phyloP scores from a whole-genome alignment of 371 early-diverging fungal genomes.

The Dichotomocladium elegans region DNA sequence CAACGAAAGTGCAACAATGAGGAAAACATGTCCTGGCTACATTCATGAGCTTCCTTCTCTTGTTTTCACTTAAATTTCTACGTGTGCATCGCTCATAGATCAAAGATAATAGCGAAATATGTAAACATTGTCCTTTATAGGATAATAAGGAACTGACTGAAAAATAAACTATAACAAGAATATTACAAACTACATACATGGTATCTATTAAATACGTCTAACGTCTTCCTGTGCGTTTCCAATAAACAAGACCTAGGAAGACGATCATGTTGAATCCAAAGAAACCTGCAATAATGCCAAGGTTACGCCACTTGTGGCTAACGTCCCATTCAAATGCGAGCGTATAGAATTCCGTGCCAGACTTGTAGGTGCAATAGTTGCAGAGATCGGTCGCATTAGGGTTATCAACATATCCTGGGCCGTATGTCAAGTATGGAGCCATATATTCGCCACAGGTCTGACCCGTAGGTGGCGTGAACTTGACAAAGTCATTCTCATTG shows the following conservation, averaged over 20 bases:
- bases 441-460: constrained; percentile 56
- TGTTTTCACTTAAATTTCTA: too few species aligned
- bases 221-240: constrained; percentile 20
- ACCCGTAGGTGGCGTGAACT: constrained; percentile 49
- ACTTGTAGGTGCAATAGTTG: constrained; percentile 53
- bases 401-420: constrained; percentile 52
- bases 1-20: too few species aligned
- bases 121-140: too few species aligned
- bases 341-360: constrained; percentile 48
- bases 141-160: too few species aligned
- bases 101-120: too few species aligned
- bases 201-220: constrained; percentile 1
- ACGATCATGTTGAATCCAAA: constrained; percentile 44
- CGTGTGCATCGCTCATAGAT: too few species aligned
- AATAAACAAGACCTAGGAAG: constrained; percentile 24
- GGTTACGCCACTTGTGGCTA: constrained; percentile 61
- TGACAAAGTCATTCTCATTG: constrained; percentile 33
- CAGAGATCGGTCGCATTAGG: constrained; percentile 40
- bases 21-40: too few species aligned
- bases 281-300: constrained; percentile 55
- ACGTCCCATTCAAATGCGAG: constrained; percentile 50
- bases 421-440: constrained; percentile 31
- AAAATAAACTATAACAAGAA: too few species aligned
- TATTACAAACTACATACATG: too few species aligned
- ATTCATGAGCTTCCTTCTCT: too few species aligned